These are phyloP conservation scores for Sugiyamaella pinicola DNA, from an alignment of 1,139 yeast species.

Conservation along the genomic window DNA sequence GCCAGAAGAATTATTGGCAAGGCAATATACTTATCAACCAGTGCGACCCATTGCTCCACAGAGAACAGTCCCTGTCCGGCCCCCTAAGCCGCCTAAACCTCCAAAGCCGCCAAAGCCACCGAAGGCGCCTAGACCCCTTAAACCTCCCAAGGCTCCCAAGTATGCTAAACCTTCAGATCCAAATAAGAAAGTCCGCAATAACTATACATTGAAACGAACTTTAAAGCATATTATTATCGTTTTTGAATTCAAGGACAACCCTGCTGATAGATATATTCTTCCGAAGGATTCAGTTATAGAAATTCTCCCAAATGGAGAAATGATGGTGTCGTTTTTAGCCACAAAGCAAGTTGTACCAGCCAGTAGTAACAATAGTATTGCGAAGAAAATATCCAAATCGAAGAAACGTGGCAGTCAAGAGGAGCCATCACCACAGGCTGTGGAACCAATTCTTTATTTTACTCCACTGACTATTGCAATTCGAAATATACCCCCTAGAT, in stretches of 20 bases:
- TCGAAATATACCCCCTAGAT: conserved; percentile 64
- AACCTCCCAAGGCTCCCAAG: conserved; percentile 26
- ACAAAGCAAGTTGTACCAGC: conserved; percentile 51
- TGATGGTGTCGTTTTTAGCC: conserved; percentile 66
- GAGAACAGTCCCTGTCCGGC: conserved; percentile 6
- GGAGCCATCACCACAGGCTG: conserved; percentile 31
- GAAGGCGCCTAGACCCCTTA: conserved; percentile 30
- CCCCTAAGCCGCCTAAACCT: conserved; percentile 1
- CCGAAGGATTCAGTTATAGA: conserved; percentile 82
- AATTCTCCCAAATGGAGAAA: conserved; percentile 53
- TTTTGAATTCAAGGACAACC: conserved; percentile 81
- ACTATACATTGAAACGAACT: conserved; percentile 35
- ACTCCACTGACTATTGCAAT: conserved; percentile 67
- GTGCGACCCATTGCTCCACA: conserved; percentile 22
- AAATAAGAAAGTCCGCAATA: conserved; percentile 29
- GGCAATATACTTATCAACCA: conserved; percentile 15
- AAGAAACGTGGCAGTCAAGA: conserved; percentile 10
- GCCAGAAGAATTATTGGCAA: conserved; percentile 50
- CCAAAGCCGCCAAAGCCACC: conserved; percentile 16
- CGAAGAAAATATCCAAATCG: conserved; percentile 27
- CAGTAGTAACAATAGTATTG: too few relatives aligned
- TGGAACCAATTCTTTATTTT: conserved; percentile 36
- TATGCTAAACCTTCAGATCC: conserved; percentile 26
- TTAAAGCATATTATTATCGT: conserved; percentile 69
- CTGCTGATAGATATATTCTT: conserved; percentile 68